Conservation (phyloP, 305 asterid genomes). For the Fraxinus xanthoxyloides region DNA sequence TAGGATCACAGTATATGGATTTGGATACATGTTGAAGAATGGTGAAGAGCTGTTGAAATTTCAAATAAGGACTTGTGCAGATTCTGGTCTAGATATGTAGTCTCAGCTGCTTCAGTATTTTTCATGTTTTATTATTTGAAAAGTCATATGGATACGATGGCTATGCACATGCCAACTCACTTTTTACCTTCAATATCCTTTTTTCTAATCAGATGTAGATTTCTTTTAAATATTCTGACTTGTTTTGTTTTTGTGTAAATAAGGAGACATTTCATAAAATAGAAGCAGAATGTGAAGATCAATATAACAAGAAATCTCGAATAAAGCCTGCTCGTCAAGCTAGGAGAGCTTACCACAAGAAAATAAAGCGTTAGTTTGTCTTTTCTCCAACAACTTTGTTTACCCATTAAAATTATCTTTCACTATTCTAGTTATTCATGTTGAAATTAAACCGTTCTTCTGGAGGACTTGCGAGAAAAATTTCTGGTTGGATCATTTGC, state of each 20-base stretch:
- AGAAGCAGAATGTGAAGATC: constrained; percentile 45
- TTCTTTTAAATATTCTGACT: constrained; percentile 11
- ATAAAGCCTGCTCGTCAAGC: constrained; percentile 53
- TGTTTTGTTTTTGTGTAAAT: constrained; percentile 13
- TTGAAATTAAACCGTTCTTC: not conserved
- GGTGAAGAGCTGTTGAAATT: not conserved
- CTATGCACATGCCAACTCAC: not conserved
- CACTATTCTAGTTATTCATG: not conserved
- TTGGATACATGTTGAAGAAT: not conserved
- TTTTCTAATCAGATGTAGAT: not conserved
- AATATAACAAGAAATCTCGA: constrained; percentile 44
- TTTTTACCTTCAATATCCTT: not conserved
- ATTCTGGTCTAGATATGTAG: not conserved
- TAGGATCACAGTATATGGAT: not conserved
- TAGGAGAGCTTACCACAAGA: constrained; percentile 46
- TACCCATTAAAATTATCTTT: not conserved
- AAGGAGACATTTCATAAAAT: constrained; percentile 37
- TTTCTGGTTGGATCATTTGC: constrained; percentile 8
- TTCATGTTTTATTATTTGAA: not conserved
- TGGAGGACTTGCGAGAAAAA: not conserved
- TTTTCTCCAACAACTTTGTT: not conserved
- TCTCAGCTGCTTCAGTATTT: constrained; percentile 11
- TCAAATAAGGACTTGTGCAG: not conserved
- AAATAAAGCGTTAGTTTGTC: constrained; percentile 57
- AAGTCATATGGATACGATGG: not conserved